Evolutionary conservation across 805 yeast genomes (phyloP), one percentile per base, ranked within the genome.

Genomic region (Huiozyma sinensis): DNA sequence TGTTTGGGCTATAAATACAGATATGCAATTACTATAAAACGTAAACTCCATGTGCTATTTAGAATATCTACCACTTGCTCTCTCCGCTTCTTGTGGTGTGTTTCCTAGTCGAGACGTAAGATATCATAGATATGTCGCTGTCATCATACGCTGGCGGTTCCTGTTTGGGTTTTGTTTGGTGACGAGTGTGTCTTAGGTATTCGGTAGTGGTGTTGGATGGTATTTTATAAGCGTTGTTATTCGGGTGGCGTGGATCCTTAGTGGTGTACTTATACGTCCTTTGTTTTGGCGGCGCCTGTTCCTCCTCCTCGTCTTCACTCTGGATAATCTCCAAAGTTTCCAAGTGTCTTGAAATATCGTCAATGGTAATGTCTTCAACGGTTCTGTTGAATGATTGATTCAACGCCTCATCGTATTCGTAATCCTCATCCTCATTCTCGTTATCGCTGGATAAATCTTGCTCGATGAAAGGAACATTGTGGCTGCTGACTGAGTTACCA

Each of bases 301-400:
- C 35, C 28, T 38, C 44, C n/a, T 38, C 37, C 7, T 47, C 46
- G 24, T 17, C 24, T 17, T 17, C 24, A 17, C 24, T 17, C 24
- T 17, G 24, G 28, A 56, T 52, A 11, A 62, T 54, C 13, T 63
- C 68, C 28, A 63, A 50, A 6, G 64, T 60, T 47, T 63, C 66
- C 40, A 63, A 48, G 38, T 63, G 66, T 41, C 65, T 55, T 1
- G 68, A 63, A 6, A 63, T 61, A 35, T 63, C 68, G 51, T 61
- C 66, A 42, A 63, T 61, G 6, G 68, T 61, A 40, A 63, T 62
- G 48, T 63, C 68, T 42, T 63, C 68, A 7, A 63, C 65, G 7
- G 68, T 63, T 30, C 61, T 55, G 48, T 63, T 63, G 50, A 63
- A 63, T 1, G 68, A 61, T 46, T 59, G 60, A 43, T 63, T 63